Conservation (phyloP, 345 rosid genomes). For the Linum tenue region DNA sequence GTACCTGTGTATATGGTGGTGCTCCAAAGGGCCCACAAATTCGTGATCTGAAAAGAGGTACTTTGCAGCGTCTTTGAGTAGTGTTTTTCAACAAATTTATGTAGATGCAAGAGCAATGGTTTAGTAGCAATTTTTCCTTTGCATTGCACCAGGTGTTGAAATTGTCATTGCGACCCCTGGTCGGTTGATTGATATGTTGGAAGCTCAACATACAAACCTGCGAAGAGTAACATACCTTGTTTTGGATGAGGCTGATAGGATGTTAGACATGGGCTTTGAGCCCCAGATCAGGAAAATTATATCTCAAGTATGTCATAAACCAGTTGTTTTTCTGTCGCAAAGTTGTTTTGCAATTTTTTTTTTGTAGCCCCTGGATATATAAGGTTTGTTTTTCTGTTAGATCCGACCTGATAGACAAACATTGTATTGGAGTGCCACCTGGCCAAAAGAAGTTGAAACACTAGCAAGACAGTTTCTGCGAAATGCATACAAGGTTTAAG, state of each 20-base stretch:
- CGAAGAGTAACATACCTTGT: constrained; percentile 89
- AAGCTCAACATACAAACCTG: constrained; percentile 71
- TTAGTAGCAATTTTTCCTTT: constrained; percentile 9
- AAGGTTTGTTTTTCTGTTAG: constrained; percentile 27
- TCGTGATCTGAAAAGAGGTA: constrained; percentile 88
- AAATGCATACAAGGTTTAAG: constrained; percentile 72
- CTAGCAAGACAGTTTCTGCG: constrained; percentile 81
- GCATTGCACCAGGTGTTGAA: constrained; percentile 63
- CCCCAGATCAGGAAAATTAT: constrained; percentile 91
- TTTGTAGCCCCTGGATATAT: not conserved
- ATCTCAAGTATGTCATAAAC: constrained; percentile 44
- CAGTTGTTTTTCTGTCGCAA: not conserved
- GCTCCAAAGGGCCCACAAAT: constrained; percentile 98
- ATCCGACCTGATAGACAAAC: constrained; percentile 97
- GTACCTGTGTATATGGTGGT: constrained; percentile 92
- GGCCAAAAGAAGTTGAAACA: constrained; percentile 92
- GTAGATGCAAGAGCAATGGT: not conserved
- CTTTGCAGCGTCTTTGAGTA: constrained; percentile 6
- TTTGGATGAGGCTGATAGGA: constrained; percentile 91
- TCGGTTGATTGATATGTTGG: constrained; percentile 90
- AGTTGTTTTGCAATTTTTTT: not conserved
- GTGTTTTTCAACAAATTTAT: not conserved
- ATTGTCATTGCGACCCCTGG: constrained; percentile 97
- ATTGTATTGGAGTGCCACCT: constrained; percentile 96
- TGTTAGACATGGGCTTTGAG: constrained; percentile 99